These are phyloP conservation scores for Solanum chacoense DNA, from an alignment of 305 asterid species.

Conservation along the genomic window DNA sequence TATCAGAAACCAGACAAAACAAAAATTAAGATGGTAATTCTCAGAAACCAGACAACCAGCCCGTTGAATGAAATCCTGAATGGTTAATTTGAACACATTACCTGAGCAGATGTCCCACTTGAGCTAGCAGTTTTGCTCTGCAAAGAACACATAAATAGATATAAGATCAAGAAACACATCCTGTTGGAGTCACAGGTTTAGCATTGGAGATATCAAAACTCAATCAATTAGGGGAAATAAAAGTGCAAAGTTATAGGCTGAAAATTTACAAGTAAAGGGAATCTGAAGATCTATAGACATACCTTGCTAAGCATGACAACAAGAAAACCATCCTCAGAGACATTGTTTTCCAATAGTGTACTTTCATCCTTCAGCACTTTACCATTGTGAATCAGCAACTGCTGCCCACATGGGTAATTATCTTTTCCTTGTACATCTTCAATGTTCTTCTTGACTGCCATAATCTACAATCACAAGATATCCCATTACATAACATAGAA, in stretches of 20 bases:
- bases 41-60: background rate
- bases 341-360: slow-evolving; percentile 71
- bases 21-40: background rate
- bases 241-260: background rate
- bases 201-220: background rate
- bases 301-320: slow-evolving; percentile 99
- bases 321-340: slow-evolving; percentile 90
- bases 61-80: background rate
- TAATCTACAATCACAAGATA: slow-evolving; percentile 33
- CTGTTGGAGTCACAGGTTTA: background rate
- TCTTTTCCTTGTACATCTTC: slow-evolving; percentile 90
- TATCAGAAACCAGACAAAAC: background rate
- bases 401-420: slow-evolving; percentile 92
- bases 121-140: slow-evolving; percentile 55
- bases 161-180: background rate
- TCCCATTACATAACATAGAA: slow-evolving; percentile 9
- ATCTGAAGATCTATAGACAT: background rate
- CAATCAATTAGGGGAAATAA: background rate
- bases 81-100: slow-evolving; percentile 4
- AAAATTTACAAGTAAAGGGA: background rate
- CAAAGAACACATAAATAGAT: slow-evolving; percentile 2
- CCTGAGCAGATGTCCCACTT: slow-evolving; percentile 60
- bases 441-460: slow-evolving; percentile 85
- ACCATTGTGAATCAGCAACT: slow-evolving; percentile 80
- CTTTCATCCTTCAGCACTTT: slow-evolving; percentile 87